phyloP scores from a whole-genome alignment of 1,139 yeast genomes.

The Kurtzmaniella quercitrusa region DNA sequence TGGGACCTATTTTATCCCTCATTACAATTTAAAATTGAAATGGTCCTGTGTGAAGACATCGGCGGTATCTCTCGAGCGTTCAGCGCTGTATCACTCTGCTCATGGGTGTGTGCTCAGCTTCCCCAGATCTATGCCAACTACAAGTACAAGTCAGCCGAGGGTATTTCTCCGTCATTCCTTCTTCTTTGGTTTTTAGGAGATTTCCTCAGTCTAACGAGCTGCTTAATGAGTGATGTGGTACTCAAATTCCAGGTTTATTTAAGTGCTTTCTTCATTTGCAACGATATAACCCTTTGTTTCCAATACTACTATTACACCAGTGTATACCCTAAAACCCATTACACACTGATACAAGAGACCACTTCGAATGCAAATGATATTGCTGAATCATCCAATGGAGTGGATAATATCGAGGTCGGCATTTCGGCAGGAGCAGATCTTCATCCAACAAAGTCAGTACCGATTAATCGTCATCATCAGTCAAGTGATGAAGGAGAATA shows the following conservation, averaged over 20 bases:
- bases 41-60: conserved; percentile 15
- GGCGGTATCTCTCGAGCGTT: conserved; percentile 25
- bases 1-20: no score
- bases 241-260: conserved; percentile 72
- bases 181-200: conserved; percentile 85
- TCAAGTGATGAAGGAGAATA: conserved; percentile 5
- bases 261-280: conserved; percentile 69
- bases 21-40: conserved; percentile 2
- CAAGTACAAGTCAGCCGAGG: conserved; percentile 75
- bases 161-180: conserved; percentile 74
- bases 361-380: background rate
- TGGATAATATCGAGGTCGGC: no score
- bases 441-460: conserved; percentile 4
- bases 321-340: conserved; percentile 26
- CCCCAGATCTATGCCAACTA: conserved; percentile 85
- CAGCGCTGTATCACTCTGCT: conserved; percentile 30
- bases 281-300: conserved; percentile 65
- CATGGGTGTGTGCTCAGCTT: conserved; percentile 84
- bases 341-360: background rate
- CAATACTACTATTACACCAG: conserved; percentile 73
- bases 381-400: no score
- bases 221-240: conserved; percentile 67
- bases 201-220: conserved; percentile 72
- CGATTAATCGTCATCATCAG: conserved; percentile 2
- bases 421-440: conserved; percentile 1